Evolutionary conservation across 148 eudicot genomes (phyloP), one percentile per base, ranked within the genome.

Genomic region (Cornus controversa): DNA sequence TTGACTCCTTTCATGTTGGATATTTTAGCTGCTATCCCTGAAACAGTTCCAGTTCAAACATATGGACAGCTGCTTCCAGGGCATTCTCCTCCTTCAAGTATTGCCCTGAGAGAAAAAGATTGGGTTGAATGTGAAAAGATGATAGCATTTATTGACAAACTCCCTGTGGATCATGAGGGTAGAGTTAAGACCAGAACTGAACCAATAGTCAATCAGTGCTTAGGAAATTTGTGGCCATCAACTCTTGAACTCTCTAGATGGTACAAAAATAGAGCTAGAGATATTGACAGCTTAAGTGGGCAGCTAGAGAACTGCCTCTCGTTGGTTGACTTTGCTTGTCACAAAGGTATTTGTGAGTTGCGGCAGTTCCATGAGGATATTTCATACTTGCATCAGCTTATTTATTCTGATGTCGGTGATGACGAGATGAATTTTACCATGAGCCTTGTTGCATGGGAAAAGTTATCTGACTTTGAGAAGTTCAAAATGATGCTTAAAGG

Each of bases 61-160:
- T 96, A 96, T 86, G 88, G 88, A 34, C 99, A 93, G 77, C 94
- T 96, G 72, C 99, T 96, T 89, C 99, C 98, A 77, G 97, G 97
- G 71, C 80, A 79, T 79, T 84, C 97, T 81, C 91, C 94, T 65
- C 97, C 93, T 80, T 69, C 90, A 69, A 80, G 82, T 90, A 79
- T 87, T 80, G 63, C 79, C 85, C 76, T 91, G 75, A 87, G 99
- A 79, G 97, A 89, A 74, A 86, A 85, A 79, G 99, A 96, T 81
- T 96, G 99, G 99, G 97, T 96, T 84, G 99, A 96, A 81, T 91
- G 98, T 87, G 90, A 88, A 83, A 86, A 86, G 66, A 93, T 90
- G 92, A 82, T 86, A 47, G 76, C 64, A 36, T 88, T 80, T 76
- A 80, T 90, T 66, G 80, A 80, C 73, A 73, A 60, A 67, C 71